Evolutionary conservation across 208 protist genomes (phyloP), one percentile per base, ranked within the genome.

Genomic region (Leishmania braziliensis): DNA sequence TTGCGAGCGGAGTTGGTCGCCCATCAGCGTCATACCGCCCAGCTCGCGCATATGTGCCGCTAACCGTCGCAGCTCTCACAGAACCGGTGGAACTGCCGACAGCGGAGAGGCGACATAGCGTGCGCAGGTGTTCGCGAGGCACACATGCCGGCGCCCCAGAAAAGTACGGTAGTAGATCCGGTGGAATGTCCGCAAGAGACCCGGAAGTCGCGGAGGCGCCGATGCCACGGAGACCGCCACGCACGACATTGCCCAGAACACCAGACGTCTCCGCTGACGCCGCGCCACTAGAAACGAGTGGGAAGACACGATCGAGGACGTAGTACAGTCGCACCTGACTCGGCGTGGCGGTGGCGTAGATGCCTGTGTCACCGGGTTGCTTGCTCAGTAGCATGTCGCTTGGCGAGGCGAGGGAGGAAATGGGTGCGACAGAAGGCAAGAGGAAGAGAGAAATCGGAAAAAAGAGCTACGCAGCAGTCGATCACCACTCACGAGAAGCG

Each of bases 321-420:
- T 84, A 82, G 78, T 94, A 95, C 26, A 93, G 65, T 8, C 75
- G 78, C 26, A 94, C 82, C 62, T 85, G 76, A 43, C 74, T 81
- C 2, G 80, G 48, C 48, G 85, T 92, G 18, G 92, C 90, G 4
- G 90, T 95, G 50, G 92, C 92, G 75, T 90, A 92, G 20, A 95
- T 85, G 63, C 90, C 89, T 23, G 87, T 91, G 56, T 93, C 87
- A 23, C 90, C 90, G 0, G 92, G 92, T 53, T 93, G 92, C 78
- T 89, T 93, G 77, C 87, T 89, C 10, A 95, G 86, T 53, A 95
- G 71, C 92, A 95, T 95, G 4, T 54, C 36, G 29, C n/a, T 18
- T 51, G 14, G 69, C 18, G 12, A 54, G 14, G 20, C 23, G 46
- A 66, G 8, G 39, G 26, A 73, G 14, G 26, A 36, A 14, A 5